Evolutionary conservation across 805 yeast genomes (phyloP), one percentile per base, ranked within the genome.

Genomic region (Lachancea sp.): DNA sequence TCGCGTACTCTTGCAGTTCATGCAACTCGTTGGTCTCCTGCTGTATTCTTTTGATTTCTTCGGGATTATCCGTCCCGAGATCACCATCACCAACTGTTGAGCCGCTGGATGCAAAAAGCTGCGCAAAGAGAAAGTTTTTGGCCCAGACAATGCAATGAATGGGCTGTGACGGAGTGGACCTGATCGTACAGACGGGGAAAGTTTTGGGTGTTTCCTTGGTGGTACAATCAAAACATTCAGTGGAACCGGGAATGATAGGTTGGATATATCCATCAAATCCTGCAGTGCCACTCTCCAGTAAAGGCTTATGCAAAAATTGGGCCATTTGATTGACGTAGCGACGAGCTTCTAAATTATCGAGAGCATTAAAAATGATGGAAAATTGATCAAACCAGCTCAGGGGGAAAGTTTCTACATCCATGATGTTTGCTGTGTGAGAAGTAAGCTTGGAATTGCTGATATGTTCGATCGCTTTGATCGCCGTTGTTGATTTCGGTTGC

Each of bases 111-210:
- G 79, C 81, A 60, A 89, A 91, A 31, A 93, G 69, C 58, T 88
- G 95, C 19, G 78, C 73, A 59, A 93, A 89, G 42, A 93, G 66
- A 58, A 87, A 95, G 55, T 85, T 87, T 60, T 93, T 93, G 8
- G 97, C 95, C 99, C 99, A 93, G 1, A 95, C 95, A 20, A 93
- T 82, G 63, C 96, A 89, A 60, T 93, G 99, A 5, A 93, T 82
- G 0, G 97, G 97, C 59, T 85, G 89, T 0, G 96, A 86, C 0
- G 99, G 99, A 0, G 99, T 93, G 5, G 96, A 87, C 51, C 99
- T 73, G 47, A 93, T 93, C 0, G 99, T 93, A 63, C 99, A 93
- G 1, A 93, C 96, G 0, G 99, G 97, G 62, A 80, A 93, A 0
- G 93, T 75, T 58, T 85, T 89, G 5, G 97, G 96, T 0, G 95